Base-by-base conservation (phyloP, 2,329 filamentous ascomycete species). In the Aspergillaceae sp. region DNA sequence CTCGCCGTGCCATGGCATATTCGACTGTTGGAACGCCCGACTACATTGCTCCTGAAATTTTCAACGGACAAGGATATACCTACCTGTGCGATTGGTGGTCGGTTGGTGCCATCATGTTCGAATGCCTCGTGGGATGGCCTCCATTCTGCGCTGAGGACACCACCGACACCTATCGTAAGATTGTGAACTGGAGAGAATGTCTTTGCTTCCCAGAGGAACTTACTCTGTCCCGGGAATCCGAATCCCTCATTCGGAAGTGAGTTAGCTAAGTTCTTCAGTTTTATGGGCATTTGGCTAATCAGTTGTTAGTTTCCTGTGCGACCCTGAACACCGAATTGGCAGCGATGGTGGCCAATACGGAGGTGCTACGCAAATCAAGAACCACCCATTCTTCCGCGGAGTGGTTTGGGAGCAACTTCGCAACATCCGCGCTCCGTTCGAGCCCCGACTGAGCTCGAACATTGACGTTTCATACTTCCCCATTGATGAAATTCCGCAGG, bases 81-180 rank as follows among this genome's bases (percentile, higher is more conserved):
- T 95, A 91, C 61, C 85, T 94, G 64, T 98, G 92, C 66, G 92
- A 98, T 74, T 98, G 92, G 92, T 98, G 92, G 92, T 94, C 87
- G 26, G 79, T 98, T 42, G 92, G 92, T 44, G 96, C 92, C 40
- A 98, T 98, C 71, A 97, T 98, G 92, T 98, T 97, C 61, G 92
- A 98, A 70, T 98, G 92, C 68, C 77, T 98, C 56, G 89, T 98
- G 51, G 92, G 92, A 59, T 98, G 92, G 92, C 92, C 92, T 46
- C 92, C 92, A 29, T 98, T 98, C 79, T 98, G 92, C 67, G 91
- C 92, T 19, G 92, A 98, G 67, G 91, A 97, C 65, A 87, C 89
- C 50, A 91, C 94, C 63, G 92, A 97, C 67, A 97, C 92, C 1
- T 98, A 98, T 72, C 85, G 91, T 56, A 98, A 98, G 78, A 98